phyloP scores from a whole-genome alignment of 2,329 filamentous ascomycete genomes.

The Colletotrichum eremochloae region DNA sequence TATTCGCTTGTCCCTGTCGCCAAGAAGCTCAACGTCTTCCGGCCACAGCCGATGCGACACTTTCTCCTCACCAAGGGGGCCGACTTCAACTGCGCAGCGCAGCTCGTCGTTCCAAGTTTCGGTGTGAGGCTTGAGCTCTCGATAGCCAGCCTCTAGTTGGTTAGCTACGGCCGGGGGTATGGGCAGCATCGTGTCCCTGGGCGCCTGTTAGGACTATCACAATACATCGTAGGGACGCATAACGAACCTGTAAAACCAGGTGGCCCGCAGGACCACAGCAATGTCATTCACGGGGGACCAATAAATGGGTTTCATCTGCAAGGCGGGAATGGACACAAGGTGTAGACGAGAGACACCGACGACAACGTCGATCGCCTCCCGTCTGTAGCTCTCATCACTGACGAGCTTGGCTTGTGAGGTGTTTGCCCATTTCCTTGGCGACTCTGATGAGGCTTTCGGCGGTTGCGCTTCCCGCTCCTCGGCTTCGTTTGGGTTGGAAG shows the following conservation, averaged over 20 bases:
- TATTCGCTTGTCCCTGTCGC: constrained; percentile 50
- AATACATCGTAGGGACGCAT: constrained; percentile 6
- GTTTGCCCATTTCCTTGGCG: constrained; percentile 1
- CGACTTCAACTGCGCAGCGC: constrained; percentile 89
- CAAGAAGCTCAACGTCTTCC: constrained; percentile 57
- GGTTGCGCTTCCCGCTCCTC: not conserved
- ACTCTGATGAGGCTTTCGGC: not conserved
- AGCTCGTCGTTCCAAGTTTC: constrained; percentile 95
- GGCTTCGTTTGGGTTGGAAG: not conserved
- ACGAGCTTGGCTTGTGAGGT: constrained; percentile 5
- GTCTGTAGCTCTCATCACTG: constrained; percentile 24
- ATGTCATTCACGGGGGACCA: constrained; percentile 96
- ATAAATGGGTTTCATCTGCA: constrained; percentile 96
- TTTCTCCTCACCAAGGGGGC: constrained; percentile 91
- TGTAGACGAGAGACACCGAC: constrained; percentile 94
- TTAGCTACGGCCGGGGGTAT: constrained; percentile 90
- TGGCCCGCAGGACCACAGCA: constrained; percentile 84
- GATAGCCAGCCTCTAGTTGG: constrained; percentile 90
- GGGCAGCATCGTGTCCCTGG: constrained; percentile 86
- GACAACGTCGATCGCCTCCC: constrained; percentile 70
- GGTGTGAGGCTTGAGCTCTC: constrained; percentile 88
- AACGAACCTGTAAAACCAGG: constrained; percentile 89
- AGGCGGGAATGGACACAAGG: constrained; percentile 83
- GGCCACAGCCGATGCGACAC: constrained; percentile 88
- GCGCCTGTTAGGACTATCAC: constrained; percentile 16